Percentiles rank a stretch among this genome's conserved stretches.
Conservation (phyloP, 805 yeast genomes). For the Saccharomycopsis javanensis region DNA sequence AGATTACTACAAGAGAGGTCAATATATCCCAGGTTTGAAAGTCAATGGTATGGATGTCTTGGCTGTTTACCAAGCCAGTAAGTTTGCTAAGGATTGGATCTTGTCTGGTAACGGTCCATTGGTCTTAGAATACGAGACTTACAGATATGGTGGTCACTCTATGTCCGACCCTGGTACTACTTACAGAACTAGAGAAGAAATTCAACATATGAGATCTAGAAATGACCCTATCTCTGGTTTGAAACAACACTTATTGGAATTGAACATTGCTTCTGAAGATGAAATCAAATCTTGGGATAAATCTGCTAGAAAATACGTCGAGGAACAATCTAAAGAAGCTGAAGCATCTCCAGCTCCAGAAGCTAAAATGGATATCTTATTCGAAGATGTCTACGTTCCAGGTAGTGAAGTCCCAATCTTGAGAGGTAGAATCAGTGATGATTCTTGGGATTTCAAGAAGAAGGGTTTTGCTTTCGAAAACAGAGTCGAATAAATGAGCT, state of each 20-base stretch:
- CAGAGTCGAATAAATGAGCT: constrained; percentile 16
- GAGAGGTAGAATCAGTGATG: constrained; percentile 96
- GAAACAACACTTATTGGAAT: constrained; percentile 75
- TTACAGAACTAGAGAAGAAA: constrained; percentile 99
- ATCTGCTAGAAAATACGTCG: constrained; percentile 92
- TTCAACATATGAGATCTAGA: constrained; percentile 97
- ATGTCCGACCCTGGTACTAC: constrained; percentile 99
- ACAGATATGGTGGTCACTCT: constrained; percentile 99
- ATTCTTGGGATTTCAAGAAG: constrained; percentile 72
- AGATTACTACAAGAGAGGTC: constrained; percentile 98
- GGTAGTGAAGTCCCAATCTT: constrained; percentile 87
- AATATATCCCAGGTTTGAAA: constrained; percentile 97
- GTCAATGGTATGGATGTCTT: constrained; percentile 97
- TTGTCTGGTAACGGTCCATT: constrained; percentile 91
- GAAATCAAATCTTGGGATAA: constrained; percentile 93
- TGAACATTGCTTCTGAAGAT: constrained; percentile 82
- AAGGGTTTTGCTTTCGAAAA: constrained; percentile 31
- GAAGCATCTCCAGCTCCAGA: constrained; percentile 93
- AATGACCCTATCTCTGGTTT: constrained; percentile 97
- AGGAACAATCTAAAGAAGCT: constrained; percentile 88
- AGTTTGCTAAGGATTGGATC: constrained; percentile 95
- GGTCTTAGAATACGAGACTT: constrained; percentile 94
- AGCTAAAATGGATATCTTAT: constrained; percentile 86
- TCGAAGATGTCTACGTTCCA: constrained; percentile 92
- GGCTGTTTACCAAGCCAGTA: constrained; percentile 92